Percentiles rank a stretch among this genome's conserved stretches.
phyloP scores from a whole-genome alignment of 2,329 filamentous ascomycete species.

The Cryphonectria radicalis region DNA sequence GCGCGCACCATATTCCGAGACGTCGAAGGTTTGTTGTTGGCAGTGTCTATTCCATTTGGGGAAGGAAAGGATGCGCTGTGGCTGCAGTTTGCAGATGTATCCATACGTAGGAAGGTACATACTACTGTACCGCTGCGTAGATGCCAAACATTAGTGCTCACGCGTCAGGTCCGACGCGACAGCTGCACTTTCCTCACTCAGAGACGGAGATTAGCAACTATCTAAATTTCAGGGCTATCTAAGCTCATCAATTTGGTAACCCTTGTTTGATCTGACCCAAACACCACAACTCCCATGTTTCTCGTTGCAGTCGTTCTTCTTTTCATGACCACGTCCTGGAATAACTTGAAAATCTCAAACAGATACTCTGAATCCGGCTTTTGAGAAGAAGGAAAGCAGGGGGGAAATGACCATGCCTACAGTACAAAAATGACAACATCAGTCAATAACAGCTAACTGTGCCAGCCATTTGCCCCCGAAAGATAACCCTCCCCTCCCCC shows the following conservation, averaged over 20 bases:
- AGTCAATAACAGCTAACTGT: no score
- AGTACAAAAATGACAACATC: neutral
- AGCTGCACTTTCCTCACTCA: neutral
- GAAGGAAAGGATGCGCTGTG: neutral
- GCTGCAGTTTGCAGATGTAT: neutral
- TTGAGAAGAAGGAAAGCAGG: neutral
- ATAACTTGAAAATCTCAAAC: neutral
- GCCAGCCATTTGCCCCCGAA: neutral
- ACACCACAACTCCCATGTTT: neutral
- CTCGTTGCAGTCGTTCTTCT: conserved; percentile 9
- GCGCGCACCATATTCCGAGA: conserved; percentile 8
- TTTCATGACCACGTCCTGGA: neutral
- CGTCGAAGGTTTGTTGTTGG: neutral
- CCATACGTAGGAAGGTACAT: no score
- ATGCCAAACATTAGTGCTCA: neutral
- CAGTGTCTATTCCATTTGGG: neutral
- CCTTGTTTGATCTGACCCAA: neutral
- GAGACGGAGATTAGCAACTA: neutral
- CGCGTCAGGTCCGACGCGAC: neutral
- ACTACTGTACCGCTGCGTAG: neutral
- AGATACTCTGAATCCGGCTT: neutral
- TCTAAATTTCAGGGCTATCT: neutral
- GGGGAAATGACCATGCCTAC: neutral
- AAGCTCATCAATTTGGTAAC: neutral
- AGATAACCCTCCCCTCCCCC: neutral